A percentile compares a stretch with the other conserved stretches of the same genome.
Conservation (phyloP, 495 filamentous ascomycete species). For the Hyphodiscus hymeniophilus region DNA sequence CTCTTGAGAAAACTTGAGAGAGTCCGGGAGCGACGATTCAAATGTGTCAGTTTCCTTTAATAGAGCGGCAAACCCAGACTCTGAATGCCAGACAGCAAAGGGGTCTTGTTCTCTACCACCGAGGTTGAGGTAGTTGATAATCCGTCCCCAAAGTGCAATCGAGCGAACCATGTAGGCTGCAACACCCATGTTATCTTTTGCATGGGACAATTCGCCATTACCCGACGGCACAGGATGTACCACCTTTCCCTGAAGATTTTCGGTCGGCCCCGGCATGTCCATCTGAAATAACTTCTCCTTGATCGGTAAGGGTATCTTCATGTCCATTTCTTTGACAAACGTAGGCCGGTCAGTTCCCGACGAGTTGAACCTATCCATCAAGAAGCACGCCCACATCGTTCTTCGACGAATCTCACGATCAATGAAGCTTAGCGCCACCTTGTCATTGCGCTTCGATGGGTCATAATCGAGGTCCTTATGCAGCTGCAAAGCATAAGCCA, state of each 20-base stretch:
- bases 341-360: constrained; percentile 90
- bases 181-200: constrained; percentile 85
- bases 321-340: constrained; percentile 80
- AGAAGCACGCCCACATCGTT: constrained; percentile 96
- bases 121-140: constrained; percentile 85
- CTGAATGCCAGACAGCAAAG: constrained; percentile 69
- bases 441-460: constrained; percentile 57
- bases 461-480: constrained; percentile 92
- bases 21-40: constrained; percentile 56
- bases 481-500: constrained; percentile 93
- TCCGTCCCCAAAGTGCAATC: constrained; percentile 80
- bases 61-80: constrained; percentile 66
- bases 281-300: constrained; percentile 85
- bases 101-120: constrained; percentile 78
- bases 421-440: constrained; percentile 71
- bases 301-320: constrained; percentile 86
- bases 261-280: constrained; percentile 83
- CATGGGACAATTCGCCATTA: constrained; percentile 54
- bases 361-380: constrained; percentile 97
- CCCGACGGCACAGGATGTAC: constrained; percentile 56
- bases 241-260: constrained; percentile 69
- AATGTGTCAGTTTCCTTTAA: constrained; percentile 66
- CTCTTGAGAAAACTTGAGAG: constrained; percentile 64
- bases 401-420: constrained; percentile 87
- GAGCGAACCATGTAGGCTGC: constrained; percentile 84